These are phyloP conservation scores for Coccomyxa subellipsoidea DNA, from an alignment of 163 green algal species.

Conservation along the genomic window DNA sequence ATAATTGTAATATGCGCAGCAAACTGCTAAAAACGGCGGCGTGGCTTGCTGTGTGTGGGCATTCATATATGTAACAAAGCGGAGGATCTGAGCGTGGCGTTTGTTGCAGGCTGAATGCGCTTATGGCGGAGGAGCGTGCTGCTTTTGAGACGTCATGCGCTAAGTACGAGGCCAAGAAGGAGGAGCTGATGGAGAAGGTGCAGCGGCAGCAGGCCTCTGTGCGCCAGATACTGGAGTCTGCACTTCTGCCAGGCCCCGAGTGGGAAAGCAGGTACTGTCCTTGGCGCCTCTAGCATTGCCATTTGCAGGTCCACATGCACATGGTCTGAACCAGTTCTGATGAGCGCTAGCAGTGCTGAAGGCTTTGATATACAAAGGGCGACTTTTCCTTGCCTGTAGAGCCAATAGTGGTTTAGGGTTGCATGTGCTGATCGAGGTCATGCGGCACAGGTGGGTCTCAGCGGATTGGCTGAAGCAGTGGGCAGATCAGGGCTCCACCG, in stretches of 20 bases:
- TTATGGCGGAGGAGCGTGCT: background rate
- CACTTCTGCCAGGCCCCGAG: background rate
- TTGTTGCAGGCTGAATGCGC: constrained; percentile 14
- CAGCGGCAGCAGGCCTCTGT: constrained; percentile 19
- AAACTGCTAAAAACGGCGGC: too few species aligned
- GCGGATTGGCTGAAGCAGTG: constrained; percentile 62
- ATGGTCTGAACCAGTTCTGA: too few species aligned
- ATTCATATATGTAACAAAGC: background rate
- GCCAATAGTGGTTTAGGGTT: too few species aligned
- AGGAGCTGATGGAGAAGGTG: constrained; percentile 23
- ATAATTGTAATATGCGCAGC: too few species aligned
- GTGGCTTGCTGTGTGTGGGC: too few species aligned
- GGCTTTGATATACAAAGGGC: too few species aligned
- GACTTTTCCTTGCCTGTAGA: too few species aligned
- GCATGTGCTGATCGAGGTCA: too few species aligned
- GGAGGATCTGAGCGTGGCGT: too few species aligned
- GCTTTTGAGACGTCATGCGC: background rate
- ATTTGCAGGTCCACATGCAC: too few species aligned
- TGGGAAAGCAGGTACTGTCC: background rate
- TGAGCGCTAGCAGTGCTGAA: too few species aligned
- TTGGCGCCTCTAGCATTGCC: background rate
- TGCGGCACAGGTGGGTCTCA: constrained; percentile 35
- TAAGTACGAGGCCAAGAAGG: constrained; percentile 12
- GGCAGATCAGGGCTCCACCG: constrained; percentile 44
- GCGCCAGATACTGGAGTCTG: constrained; percentile 12